phyloP scores from a whole-genome alignment of 2,329 filamentous ascomycete species.

The Chalaropsis thielavioides region DNA sequence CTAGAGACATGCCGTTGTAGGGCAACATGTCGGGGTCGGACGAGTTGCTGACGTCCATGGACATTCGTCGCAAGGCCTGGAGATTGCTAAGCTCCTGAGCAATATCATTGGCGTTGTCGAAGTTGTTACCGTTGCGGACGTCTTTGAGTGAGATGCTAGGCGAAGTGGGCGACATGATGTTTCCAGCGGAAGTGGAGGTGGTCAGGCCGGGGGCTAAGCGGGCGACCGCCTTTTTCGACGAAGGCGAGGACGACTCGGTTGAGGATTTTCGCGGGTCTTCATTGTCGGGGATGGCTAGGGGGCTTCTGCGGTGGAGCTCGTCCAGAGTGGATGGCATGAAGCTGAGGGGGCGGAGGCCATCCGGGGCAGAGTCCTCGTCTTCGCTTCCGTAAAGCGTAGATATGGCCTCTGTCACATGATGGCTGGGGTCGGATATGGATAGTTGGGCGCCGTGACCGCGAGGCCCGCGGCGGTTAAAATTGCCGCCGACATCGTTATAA shows the following conservation, averaged over 20 bases:
- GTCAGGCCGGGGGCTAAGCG: constrained; percentile 29
- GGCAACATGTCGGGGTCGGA: constrained; percentile 63
- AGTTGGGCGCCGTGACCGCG: constrained; percentile 44
- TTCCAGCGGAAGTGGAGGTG: constrained; percentile 10
- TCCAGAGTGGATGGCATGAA: constrained; percentile 36
- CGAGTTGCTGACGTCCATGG: constrained; percentile 74
- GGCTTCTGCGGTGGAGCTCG: constrained; percentile 18
- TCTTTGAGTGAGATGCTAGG: constrained; percentile 40
- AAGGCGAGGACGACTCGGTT: constrained; percentile 31
- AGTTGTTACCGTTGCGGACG: constrained; percentile 52
- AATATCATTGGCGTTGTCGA: constrained; percentile 76
- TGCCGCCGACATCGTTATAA: constrained; percentile 40
- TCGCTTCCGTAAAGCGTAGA: constrained; percentile 77
- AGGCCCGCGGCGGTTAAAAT: constrained; percentile 36
- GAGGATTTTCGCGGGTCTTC: constrained; percentile 30
- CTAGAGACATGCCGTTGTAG: constrained; percentile 47
- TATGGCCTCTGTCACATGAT: constrained; percentile 90
- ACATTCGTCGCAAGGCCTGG: constrained; percentile 79
- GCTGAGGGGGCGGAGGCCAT: constrained; percentile 48
- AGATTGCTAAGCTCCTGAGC: constrained; percentile 86
- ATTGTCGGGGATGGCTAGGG: constrained; percentile 21
- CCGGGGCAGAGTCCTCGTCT: constrained; percentile 43
- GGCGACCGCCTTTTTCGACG: constrained; percentile 30
- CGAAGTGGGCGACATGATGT: constrained; percentile 31
- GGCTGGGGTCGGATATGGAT: constrained; percentile 71